Evolutionary conservation across 257 asterid genomes (phyloP).

Genomic region (Solanum dulcamara): DNA sequence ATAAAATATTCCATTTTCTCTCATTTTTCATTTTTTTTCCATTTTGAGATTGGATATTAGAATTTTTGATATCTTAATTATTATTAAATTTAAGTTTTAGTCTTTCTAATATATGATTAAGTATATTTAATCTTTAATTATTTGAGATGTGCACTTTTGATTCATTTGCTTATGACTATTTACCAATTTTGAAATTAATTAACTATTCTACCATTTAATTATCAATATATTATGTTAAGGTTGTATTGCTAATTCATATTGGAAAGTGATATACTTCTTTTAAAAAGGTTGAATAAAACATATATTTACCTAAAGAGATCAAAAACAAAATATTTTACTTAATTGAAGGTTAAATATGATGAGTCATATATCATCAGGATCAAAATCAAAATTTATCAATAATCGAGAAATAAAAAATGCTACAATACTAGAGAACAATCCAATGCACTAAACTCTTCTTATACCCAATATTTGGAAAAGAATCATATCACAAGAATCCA

Average conservation of each 20-base stretch:
- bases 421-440: background rate
- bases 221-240: background rate
- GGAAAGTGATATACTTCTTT: too few relatives aligned
- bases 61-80: background rate
- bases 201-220: background rate
- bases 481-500: background rate
- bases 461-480: background rate
- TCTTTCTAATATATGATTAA: background rate
- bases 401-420: background rate
- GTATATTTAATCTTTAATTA: background rate
- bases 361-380: too few relatives aligned
- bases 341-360: too few relatives aligned
- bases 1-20: background rate
- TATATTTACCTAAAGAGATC: too few relatives aligned
- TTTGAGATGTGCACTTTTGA: background rate
- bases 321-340: too few relatives aligned
- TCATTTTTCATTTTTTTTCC: background rate
- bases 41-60: background rate
- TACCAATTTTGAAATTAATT: background rate
- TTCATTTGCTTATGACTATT: background rate
- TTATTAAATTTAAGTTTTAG: background rate
- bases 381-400: background rate
- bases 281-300: too few relatives aligned
- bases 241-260: background rate
- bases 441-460: background rate